Base-by-base conservation (phyloP, 2,329 filamentous ascomycete genomes). In the Scytalidium lignicola region DNA sequence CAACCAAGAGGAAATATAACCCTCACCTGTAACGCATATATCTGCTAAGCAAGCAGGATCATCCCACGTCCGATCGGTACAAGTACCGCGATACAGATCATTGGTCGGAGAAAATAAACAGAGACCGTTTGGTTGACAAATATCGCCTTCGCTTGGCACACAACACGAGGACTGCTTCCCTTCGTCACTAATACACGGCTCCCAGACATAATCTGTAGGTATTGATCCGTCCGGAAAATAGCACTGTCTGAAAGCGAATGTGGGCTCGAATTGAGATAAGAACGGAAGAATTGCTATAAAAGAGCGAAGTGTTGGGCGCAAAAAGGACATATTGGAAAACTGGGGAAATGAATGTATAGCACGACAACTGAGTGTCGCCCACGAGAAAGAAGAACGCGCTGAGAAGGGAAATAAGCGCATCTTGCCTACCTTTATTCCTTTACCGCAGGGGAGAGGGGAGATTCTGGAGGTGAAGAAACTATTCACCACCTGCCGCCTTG, bases 181-280 rank as follows among this genome's bases (percentile, higher is more conserved):
- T 21, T 55, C 32, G 3, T 42, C 44, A 15, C 51, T 53, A 9
- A 45, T 49, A 43, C 52, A 55, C 20, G 55, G 51, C 21, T 50
- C 46, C 51, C 53, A 57, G 6, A 57, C n/a, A 21, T 50, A 55
- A 46, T 57, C 55, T 5, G 41, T 51, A 4, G 55, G 55, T 15
- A 57, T 54, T 17, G 52, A 55, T 10, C 55, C 55, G 44, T 57
- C 52, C 2, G 55, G 53, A 22, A 53, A 57, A 51, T 55, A 57
- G 28, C 55, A 55, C 22, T 55, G 52, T 17, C 19, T 37, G 19
- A 51, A 53, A 21, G 44, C 52, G n/a, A 17, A 15, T n/a, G 32
- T 17, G 29, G n/a, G 15, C 37, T 37, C 15, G 15, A 37, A 15
- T 5, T 37, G 32, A 37, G 4, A 37, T 7, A 37, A 17, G n/a